Evolutionary conservation across 1,284 basidiomycete species (phyloP).

Genomic region (Ceratobasidium sp.): DNA sequence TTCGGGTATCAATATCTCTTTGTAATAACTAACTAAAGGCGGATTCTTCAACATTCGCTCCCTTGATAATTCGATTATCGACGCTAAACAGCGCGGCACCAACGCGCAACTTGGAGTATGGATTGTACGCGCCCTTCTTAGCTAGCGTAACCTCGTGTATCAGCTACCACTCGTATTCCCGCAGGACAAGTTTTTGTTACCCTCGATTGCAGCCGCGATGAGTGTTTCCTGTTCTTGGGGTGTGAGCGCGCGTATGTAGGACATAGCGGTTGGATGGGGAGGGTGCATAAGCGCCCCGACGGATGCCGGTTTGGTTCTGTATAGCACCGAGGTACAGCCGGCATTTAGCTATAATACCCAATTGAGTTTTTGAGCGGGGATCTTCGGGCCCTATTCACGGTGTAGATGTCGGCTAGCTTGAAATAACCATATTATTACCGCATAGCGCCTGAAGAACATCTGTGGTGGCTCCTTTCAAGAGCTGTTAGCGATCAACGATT

Average conservation of each 20-base stretch:
- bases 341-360: no score
- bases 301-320: not conserved
- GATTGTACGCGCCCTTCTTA: conserved; percentile 73
- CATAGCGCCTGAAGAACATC: no score
- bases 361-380: no score
- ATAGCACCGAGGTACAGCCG: no score
- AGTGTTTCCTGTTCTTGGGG: conserved; percentile 48
- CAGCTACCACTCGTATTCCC: not conserved
- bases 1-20: no score
- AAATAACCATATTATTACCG: no score
- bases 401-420: no score
- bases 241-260: conserved; percentile 29
- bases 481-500: no score
- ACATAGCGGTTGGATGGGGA: conserved; percentile 18
- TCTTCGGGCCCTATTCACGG: no score
- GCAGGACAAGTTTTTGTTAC: conserved; percentile 8
- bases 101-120: conserved; percentile 90
- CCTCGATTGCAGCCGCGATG: conserved; percentile 50
- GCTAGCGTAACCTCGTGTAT: conserved; percentile 57
- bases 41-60: conserved; percentile 92
- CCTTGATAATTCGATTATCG: conserved; percentile 80
- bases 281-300: conserved; percentile 23
- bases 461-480: no score
- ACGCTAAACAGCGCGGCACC: conserved; percentile 83
- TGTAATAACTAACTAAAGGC: conserved; percentile 75